Conservation (phyloP, 2,329 filamentous ascomycete species). For the Chrysoporthe cubensis region DNA sequence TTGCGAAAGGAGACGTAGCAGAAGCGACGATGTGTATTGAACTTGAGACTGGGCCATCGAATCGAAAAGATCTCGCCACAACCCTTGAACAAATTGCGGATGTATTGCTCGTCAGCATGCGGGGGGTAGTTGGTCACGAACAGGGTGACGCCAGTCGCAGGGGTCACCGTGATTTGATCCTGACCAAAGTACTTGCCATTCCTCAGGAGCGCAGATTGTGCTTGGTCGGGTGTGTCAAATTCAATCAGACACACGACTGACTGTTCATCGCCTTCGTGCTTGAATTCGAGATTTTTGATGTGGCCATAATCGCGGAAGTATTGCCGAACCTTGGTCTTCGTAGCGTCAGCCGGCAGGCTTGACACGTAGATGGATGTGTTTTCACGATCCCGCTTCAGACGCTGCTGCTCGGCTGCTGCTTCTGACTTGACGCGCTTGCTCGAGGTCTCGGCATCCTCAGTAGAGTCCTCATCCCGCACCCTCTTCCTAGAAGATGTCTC, state of each 20-base stretch:
- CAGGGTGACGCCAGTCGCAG: constrained; percentile 78
- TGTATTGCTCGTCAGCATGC: constrained; percentile 70
- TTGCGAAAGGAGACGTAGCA: constrained; percentile 92
- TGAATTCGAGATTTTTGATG: constrained; percentile 75
- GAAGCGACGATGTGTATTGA: constrained; percentile 85
- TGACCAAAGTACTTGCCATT: constrained; percentile 80
- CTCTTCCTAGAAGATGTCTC: constrained; percentile 61
- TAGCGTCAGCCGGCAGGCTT: constrained; percentile 72
- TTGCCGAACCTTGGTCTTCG: constrained; percentile 75
- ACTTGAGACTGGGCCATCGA: constrained; percentile 89
- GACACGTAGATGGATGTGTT: constrained; percentile 83
- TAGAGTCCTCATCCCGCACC: constrained; percentile 68
- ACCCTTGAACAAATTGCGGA: constrained; percentile 69
- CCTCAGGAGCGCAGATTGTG: constrained; percentile 77
- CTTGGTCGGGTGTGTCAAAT: constrained; percentile 80
- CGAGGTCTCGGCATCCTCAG: constrained; percentile 53
- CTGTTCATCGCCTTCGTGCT: constrained; percentile 62
- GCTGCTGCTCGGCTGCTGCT: constrained; percentile 39
- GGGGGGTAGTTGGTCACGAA: constrained; percentile 92
- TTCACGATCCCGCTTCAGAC: constrained; percentile 81
- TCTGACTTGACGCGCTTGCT: constrained; percentile 69
- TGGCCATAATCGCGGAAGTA: constrained; percentile 92
- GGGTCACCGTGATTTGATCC: constrained; percentile 71
- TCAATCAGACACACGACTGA: constrained; percentile 79
- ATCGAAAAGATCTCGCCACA: constrained; percentile 85